Conservation (phyloP, 371 early-diverging fungal genomes). For the Mucor mucedo region DNA sequence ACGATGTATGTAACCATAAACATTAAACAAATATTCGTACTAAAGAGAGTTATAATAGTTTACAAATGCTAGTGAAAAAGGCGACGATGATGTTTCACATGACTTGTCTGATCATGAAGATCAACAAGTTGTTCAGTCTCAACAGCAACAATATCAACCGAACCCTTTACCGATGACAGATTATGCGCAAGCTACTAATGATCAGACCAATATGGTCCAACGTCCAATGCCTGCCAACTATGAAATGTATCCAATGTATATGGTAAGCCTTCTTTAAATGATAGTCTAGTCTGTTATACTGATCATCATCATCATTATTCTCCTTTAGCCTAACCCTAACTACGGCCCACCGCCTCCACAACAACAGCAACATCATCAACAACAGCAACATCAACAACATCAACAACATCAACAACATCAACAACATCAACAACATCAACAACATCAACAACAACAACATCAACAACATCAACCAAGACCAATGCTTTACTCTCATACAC, state of each 20-base stretch:
- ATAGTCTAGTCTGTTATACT: neutral
- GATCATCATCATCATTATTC: neutral
- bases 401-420: neutral
- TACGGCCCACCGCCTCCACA: slow-evolving; percentile 12
- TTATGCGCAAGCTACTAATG: slow-evolving; percentile 7
- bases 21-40: neutral
- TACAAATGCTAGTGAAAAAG: slow-evolving; percentile 22
- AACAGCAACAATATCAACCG: slow-evolving; percentile 14
- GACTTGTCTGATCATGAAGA: slow-evolving; percentile 20
- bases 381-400: too few relatives aligned
- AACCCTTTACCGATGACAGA: slow-evolving; percentile 17
- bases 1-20: slow-evolving; percentile 51
- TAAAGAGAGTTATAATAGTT: slow-evolving; percentile 16
- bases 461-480: neutral
- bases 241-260: slow-evolving; percentile 28
- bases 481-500: neutral
- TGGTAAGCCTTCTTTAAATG: slow-evolving; percentile 16
- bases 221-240: slow-evolving; percentile 14
- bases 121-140: slow-evolving; percentile 14
- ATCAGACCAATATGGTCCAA: slow-evolving; percentile 12
- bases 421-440: neutral
- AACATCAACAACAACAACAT: neutral
- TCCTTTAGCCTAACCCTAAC: slow-evolving; percentile 10
- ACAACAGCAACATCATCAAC: slow-evolving; percentile 5
- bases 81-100: slow-evolving; percentile 22